Evolutionary conservation across 805 yeast genomes (phyloP), one percentile per base, ranked within the genome.

Genomic region (Brettanomyces sp.): DNA sequence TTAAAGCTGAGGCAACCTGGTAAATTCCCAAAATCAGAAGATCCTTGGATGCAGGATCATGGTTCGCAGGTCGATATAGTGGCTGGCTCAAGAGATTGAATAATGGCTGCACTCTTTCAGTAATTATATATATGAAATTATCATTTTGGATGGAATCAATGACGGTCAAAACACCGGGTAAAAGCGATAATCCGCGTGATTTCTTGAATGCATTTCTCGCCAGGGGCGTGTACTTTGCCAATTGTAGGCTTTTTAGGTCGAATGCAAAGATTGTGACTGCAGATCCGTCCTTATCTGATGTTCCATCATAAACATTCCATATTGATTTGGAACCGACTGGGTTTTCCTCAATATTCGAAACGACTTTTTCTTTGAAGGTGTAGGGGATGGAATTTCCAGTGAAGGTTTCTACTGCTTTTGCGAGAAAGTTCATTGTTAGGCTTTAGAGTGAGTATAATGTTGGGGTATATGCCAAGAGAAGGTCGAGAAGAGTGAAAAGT

Each of bases 111-210:
- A 80, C 83, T 12, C 75, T 70, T 59, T 88, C 96, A 3, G 90
- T 79, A 5, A 87, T 70, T 22, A 86, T 69, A 51, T 80, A 77
- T 11, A 82, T 59, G 35, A 61, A 62, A 11, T 69, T 63, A 41
- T 84, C 90, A 45, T 68, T 72, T 58, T 83, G 88, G 39, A 77
- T 69, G 14, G 82, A 73, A 52, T 86, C 95, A 4, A 82, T 56
- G 18, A 77, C 70, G 37, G 71, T 67, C 42, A 86, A 63, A 9
- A 85, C 72, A 0, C 90, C 89, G 0, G 95, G 96, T 12, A 82
- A 66, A 38, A 64, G 49, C 47, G 79, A 72, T 54, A 85, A 67
- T 21, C 77, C 68, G 56, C 80, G 77, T 50, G 77, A 65, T 56
- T 76, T 70, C 40, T 58, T 64, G 13, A 65, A 60, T 46, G 72